A percentile compares a stretch with the other conserved stretches of the same genome.
Conservation (phyloP, 192 early-diverging fungal genomes). For the Phycomyces nitens region DNA sequence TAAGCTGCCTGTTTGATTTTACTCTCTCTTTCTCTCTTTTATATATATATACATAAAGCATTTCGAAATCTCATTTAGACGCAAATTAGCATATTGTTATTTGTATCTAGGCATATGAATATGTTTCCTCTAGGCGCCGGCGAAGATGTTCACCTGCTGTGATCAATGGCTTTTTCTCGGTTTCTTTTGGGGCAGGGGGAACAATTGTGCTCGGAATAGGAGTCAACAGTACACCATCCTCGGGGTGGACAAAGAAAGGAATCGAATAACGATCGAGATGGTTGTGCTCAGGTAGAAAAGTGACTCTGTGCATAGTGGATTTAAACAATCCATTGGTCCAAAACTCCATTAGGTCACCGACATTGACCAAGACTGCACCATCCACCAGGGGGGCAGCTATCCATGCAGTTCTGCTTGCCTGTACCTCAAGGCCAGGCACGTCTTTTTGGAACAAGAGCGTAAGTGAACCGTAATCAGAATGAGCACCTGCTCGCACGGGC, state of each 20-base stretch:
- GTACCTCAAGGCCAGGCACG: conserved; percentile 54
- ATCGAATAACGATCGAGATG: conserved; percentile 56
- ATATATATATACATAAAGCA: too few species aligned
- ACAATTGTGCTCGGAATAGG: conserved; percentile 43
- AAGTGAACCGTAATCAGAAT: conserved; percentile 68
- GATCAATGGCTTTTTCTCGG: conserved; percentile 34
- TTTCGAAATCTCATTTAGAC: too few species aligned
- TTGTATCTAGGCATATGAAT: conserved; percentile 23
- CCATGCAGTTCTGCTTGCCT: conserved; percentile 46
- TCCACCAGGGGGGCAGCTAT: conserved; percentile 58
- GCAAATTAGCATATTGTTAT: too few species aligned
- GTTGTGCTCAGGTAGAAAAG: conserved; percentile 47
- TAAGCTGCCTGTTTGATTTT: too few species aligned
- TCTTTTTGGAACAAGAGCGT: conserved; percentile 68
- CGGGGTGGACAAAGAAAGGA: conserved; percentile 59
- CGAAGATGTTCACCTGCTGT: conserved; percentile 52
- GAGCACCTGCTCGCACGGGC: conserved; percentile 45
- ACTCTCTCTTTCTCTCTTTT: too few species aligned
- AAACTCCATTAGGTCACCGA: conserved; percentile 58
- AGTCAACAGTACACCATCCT: conserved; percentile 42
- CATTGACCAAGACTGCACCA: conserved; percentile 54
- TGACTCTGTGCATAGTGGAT: conserved; percentile 62
- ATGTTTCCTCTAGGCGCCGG: conserved; percentile 38
- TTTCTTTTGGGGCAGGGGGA: conserved; percentile 23
- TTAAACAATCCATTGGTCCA: conserved; percentile 61